Conservation (phyloP, 73 alveolate genomes). For the Tetrahymena borealis region DNA sequence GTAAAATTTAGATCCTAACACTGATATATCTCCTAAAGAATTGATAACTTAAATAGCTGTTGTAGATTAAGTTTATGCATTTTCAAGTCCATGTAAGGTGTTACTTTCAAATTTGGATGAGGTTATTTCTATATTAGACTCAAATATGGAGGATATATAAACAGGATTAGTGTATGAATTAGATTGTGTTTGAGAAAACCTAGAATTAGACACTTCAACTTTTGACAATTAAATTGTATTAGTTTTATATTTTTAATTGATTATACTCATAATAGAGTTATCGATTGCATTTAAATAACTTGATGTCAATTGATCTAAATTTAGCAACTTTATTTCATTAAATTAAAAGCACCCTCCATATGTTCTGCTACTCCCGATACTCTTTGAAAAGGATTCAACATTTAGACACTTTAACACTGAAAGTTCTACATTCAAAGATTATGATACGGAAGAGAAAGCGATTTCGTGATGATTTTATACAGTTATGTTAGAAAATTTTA, state of each 20-base stretch:
- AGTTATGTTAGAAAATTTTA: not conserved
- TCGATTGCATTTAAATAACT: too few relatives aligned
- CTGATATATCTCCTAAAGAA: not conserved
- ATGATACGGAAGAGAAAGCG: not conserved
- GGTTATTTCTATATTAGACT: not conserved
- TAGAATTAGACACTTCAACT: too few relatives aligned
- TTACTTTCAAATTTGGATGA: not conserved
- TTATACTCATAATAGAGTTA: too few relatives aligned
- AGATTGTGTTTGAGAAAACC: too few relatives aligned
- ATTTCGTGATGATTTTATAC: not conserved
- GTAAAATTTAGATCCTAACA: not conserved
- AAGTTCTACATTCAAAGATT: not conserved
- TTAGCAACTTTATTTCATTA: too few relatives aligned
- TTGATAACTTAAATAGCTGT: not conserved
- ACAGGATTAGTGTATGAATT: too few relatives aligned
- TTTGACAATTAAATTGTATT: too few relatives aligned
- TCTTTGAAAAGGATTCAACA: not conserved
- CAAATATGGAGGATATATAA: too few relatives aligned
- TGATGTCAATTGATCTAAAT: too few relatives aligned
- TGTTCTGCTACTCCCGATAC: not conserved
- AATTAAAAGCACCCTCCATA: too few relatives aligned
- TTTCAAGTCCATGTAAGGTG: not conserved
- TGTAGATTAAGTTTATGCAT: not conserved
- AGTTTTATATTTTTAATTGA: too few relatives aligned
- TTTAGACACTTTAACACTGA: not conserved